Evolutionary conservation across 1,284 basidiomycete species (phyloP).

Genomic region (Trametes pubescens): DNA sequence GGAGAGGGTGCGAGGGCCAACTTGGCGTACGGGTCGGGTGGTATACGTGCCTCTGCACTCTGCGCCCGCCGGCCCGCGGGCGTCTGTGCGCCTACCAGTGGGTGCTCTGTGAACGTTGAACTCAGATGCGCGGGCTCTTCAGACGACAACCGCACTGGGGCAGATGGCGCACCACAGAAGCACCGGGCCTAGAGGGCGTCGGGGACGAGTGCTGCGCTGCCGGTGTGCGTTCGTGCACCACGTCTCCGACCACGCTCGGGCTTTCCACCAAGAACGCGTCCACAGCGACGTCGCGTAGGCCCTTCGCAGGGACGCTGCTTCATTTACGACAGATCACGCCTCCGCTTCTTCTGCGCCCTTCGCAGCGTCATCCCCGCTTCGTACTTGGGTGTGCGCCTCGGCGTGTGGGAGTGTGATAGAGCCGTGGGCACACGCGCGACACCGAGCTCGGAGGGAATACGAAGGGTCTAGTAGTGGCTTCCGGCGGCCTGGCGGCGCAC

Average conservation of each 20-base stretch:
- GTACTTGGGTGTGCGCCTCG: no score
- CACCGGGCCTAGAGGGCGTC: background rate
- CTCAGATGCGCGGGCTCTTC: no score
- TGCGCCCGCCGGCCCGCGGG: background rate
- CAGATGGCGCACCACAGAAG: background rate
- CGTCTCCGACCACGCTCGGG: constrained; percentile 4
- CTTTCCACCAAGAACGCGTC: constrained; percentile 1
- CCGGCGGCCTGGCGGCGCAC: background rate
- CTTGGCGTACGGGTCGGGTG: background rate
- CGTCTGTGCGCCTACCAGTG: background rate
- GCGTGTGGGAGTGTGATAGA: background rate
- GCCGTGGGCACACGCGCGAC: constrained; percentile 12
- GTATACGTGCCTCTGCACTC: background rate
- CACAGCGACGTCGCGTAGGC: background rate
- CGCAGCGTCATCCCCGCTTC: no score
- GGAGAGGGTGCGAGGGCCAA: background rate
- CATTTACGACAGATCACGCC: background rate
- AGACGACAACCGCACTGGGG: background rate
- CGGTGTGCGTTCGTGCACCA: background rate
- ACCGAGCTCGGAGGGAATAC: constrained; percentile 24
- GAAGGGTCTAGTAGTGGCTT: constrained; percentile 3
- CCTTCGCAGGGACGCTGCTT: background rate
- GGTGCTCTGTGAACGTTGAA: background rate
- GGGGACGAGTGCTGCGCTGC: background rate
- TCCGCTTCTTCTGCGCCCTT: background rate